These are phyloP conservation scores for Fonsecaea monophora DNA, from an alignment of 2,329 filamentous ascomycete genomes.

Conservation along the genomic window DNA sequence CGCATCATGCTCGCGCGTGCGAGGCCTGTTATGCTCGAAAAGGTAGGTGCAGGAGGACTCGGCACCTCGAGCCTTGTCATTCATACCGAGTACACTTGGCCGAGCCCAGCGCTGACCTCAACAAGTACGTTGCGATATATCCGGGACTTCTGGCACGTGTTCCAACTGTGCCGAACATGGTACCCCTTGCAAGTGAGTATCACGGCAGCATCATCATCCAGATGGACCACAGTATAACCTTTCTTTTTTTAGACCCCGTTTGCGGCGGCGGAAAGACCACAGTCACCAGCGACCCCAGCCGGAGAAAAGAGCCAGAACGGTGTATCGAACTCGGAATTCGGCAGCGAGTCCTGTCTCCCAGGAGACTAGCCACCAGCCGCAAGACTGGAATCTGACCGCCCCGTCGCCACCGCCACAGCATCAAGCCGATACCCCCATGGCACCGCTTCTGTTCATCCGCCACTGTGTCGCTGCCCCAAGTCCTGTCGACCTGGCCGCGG, in stretches of 20 bases:
- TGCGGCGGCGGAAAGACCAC: slow-evolving; percentile 10
- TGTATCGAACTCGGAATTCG: neutral
- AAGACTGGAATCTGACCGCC: neutral
- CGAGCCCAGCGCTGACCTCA: neutral
- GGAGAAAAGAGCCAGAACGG: slow-evolving; percentile 12
- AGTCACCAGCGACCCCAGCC: slow-evolving; percentile 4
- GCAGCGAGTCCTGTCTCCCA: neutral
- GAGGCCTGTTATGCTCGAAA: slow-evolving; percentile 25
- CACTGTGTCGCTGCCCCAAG: slow-evolving; percentile 12
- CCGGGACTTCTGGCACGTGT: slow-evolving; percentile 6
- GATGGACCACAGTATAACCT: slow-evolving; percentile 13
- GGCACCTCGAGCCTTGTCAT: neutral
- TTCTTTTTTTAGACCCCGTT: neutral
- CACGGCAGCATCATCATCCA: slow-evolving; percentile 5
- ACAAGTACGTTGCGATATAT: slow-evolving; percentile 21
- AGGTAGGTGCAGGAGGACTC: neutral
- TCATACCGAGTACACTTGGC: neutral
- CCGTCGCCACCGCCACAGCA: neutral
- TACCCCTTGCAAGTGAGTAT: slow-evolving; percentile 19
- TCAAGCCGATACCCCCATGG: neutral
- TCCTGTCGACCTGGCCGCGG: slow-evolving; percentile 17
- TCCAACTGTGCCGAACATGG: slow-evolving; percentile 23
- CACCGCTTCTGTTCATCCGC: slow-evolving; percentile 23
- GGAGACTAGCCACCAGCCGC: neutral
- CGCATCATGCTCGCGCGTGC: slow-evolving; percentile 20